phyloP scores from a whole-genome alignment of 179 eudicot genomes.

The Beta macrorhiza region DNA sequence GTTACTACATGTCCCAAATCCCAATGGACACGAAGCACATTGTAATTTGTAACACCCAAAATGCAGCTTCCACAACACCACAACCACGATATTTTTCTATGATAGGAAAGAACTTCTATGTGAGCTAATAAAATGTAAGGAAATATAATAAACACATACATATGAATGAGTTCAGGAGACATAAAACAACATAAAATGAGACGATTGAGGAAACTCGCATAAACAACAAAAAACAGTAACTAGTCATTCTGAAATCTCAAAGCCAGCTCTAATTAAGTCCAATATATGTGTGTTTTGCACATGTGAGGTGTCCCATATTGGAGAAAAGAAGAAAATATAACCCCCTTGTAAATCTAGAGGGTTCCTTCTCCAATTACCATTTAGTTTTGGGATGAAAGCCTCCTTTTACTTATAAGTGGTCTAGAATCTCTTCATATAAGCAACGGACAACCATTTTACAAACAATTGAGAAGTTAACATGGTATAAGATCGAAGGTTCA shows the following conservation, averaged over 20 bases:
- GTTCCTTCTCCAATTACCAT: background rate
- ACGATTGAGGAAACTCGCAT: background rate
- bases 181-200: background rate
- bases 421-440: no score
- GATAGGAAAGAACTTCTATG: background rate
- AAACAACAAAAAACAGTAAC: background rate
- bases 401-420: no score
- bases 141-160: background rate
- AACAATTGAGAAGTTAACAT: background rate
- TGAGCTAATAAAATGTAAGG: background rate
- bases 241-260: background rate
- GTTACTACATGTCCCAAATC: no score
- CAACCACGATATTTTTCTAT: no score
- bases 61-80: no score
- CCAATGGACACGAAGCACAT: no score
- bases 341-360: background rate
- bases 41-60: no score
- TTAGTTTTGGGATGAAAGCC: no score
- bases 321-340: background rate
- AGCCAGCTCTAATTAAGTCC: background rate
- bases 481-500: background rate
- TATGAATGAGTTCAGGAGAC: no score
- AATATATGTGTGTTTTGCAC: background rate
- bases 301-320: background rate
- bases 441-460: background rate